Conservation (phyloP, 495 filamentous ascomycete genomes). For the Aspergillus avenaceus region DNA sequence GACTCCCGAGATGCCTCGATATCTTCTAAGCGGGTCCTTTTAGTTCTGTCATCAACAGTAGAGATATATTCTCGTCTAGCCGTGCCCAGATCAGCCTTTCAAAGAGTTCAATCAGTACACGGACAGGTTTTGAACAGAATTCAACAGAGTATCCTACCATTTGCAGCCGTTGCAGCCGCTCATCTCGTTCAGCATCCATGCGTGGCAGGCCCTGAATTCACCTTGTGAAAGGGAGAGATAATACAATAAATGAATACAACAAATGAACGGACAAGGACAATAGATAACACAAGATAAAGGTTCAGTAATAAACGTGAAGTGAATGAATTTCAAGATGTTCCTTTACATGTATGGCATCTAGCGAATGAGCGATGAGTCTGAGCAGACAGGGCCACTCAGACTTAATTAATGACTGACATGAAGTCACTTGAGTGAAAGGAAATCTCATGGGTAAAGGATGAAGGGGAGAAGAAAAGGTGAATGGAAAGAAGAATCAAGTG, state of each 20-base stretch:
- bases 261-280: no score
- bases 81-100: constrained; percentile 33
- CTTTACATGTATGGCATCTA: no score
- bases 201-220: not conserved
- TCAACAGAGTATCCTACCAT: constrained; percentile 18
- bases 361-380: no score
- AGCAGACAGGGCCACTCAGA: no score
- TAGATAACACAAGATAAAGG: no score
- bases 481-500: no score
- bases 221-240: not conserved
- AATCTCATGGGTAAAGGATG: not conserved
- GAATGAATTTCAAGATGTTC: no score
- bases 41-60: constrained; percentile 17
- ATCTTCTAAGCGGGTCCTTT: constrained; percentile 7
- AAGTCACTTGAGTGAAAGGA: not conserved
- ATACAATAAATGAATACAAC: not conserved
- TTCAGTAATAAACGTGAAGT: no score
- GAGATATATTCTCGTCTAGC: constrained; percentile 30
- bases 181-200: constrained; percentile 5
- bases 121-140: no score
- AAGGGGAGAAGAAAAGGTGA: not conserved
- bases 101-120: not conserved
- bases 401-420: no score
- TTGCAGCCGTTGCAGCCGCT: constrained; percentile 25
- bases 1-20: constrained; percentile 21